Conservation (phyloP, 257 asterid species). For the Leptodermis oblonga region DNA sequence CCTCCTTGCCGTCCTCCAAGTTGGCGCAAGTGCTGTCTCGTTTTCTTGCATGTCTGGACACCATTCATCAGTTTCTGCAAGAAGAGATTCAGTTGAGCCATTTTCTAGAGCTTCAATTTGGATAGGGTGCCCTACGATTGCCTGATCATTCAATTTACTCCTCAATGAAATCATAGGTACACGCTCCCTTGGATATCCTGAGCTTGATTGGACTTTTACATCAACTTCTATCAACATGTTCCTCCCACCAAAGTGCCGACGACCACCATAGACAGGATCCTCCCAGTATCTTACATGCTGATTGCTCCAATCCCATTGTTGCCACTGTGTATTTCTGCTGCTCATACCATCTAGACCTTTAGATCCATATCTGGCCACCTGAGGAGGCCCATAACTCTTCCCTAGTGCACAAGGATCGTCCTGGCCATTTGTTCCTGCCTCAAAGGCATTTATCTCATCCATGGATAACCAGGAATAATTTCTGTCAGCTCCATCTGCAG, state of each 20-base stretch:
- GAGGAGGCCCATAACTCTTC: constrained; percentile 30
- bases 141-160: constrained; percentile 84
- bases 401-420: constrained; percentile 31
- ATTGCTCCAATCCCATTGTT: constrained; percentile 43
- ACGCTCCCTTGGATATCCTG: constrained; percentile 50
- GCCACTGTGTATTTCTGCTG: constrained; percentile 32
- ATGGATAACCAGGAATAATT: constrained; percentile 39
- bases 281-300: constrained; percentile 56
- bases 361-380: constrained; percentile 40
- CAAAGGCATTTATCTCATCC: constrained; percentile 30
- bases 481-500: constrained; percentile 42
- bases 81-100: constrained; percentile 43
- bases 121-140: constrained; percentile 86
- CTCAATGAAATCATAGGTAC: constrained; percentile 81
- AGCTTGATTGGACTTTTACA: constrained; percentile 64
- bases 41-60: constrained; percentile 42
- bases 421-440: constrained; percentile 37
- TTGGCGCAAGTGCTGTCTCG: constrained; percentile 55
- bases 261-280: constrained; percentile 39
- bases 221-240: constrained; percentile 69
- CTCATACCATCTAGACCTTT: constrained; percentile 33
- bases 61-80: constrained; percentile 38
- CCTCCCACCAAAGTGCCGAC: constrained; percentile 45
- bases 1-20: constrained; percentile 94
- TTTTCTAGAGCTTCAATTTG: constrained; percentile 74